Evolutionary conservation across 495 filamentous ascomycete genomes (phyloP), one percentile per base, ranked within the genome.

Genomic region (Aspergillus saccharolyticus): DNA sequence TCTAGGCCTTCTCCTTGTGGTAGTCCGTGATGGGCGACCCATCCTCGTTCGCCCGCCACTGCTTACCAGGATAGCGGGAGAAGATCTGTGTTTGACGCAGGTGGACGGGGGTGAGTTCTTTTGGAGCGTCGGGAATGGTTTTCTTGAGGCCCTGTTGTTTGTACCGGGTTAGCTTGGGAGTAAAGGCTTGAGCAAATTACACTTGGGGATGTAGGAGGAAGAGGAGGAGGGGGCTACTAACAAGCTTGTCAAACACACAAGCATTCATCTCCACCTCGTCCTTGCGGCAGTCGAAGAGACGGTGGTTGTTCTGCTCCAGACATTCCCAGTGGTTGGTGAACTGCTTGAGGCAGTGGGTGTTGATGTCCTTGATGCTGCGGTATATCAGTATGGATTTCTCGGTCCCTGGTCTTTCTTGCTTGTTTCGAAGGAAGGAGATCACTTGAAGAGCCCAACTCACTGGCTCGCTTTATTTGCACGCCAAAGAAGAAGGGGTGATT

Each of bases 261-360:
- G 81, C 84, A 78, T 96, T 97, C 48, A 97, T 73, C 59, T 81
- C 83, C 82, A 90, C 83, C 77, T 97, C 91, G 42, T 70, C 63
- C 65, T 70, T 68, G 60, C 94, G 82, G 78, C 94, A 99, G 58
- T 96, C 88, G 84, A 89, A 97, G 44, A 97, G 74, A 69, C 91
- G 87, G 71, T 97, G 93, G 77, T 99, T 99, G 81, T 95, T 91
- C 75, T 95, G 86, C 66, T 99, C 95, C 51, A 99, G 81, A 66
- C 94, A 99, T 63, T 89, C 76, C 91, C 91, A 97, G 73, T 99
- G 94, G 50, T 81, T 79, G 53, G 89, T 86, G 81, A 99, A 99
- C 75, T 96, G 82, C 46, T 85, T 78, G 22, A 97, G 78, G 77
- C 94, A 99, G 77, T 88, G 79, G 71, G 89, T 96, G 79, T 96